phyloP scores from a whole-genome alignment of 2,329 filamentous ascomycete species.

The Colletotrichum sp. region DNA sequence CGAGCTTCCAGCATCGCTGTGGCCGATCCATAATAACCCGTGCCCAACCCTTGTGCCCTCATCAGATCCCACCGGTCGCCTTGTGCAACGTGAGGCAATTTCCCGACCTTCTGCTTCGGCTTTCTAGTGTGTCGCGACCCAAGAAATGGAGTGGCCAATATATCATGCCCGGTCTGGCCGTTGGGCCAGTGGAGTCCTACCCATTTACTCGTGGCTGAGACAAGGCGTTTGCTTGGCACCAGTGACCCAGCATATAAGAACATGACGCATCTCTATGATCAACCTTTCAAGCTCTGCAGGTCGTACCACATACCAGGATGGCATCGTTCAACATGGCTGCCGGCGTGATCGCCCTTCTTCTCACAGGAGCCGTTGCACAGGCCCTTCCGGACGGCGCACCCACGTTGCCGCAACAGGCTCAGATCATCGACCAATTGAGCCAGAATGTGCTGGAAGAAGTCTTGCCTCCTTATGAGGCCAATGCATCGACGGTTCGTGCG shows the following conservation, averaged over 20 bases:
- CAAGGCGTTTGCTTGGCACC: background rate
- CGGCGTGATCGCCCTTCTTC: background rate
- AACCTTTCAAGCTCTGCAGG: background rate
- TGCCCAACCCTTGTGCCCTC: background rate
- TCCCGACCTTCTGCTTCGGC: background rate
- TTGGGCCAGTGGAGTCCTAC: background rate
- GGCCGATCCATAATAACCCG: background rate
- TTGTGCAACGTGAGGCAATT: background rate
- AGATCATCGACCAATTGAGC: slow-evolving; percentile 47
- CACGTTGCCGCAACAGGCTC: slow-evolving; percentile 30
- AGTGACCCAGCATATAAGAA: background rate
- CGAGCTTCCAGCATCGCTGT: background rate
- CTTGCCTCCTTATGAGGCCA: slow-evolving; percentile 37
- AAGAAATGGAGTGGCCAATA: background rate
- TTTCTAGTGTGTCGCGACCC: background rate
- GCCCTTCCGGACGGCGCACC: background rate
- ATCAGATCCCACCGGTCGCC: background rate
- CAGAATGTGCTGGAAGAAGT: slow-evolving; percentile 48
- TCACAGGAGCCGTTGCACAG: background rate
- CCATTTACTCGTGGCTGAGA: background rate
- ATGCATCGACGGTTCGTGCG: slow-evolving; percentile 38
- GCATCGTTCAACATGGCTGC: background rate
- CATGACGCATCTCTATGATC: background rate
- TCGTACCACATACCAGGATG: background rate
- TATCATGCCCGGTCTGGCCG: background rate